Evolutionary conservation across 208 protist genomes (phyloP), one percentile per base, ranked within the genome.

Genomic region (Leishmania guyanensis): DNA sequence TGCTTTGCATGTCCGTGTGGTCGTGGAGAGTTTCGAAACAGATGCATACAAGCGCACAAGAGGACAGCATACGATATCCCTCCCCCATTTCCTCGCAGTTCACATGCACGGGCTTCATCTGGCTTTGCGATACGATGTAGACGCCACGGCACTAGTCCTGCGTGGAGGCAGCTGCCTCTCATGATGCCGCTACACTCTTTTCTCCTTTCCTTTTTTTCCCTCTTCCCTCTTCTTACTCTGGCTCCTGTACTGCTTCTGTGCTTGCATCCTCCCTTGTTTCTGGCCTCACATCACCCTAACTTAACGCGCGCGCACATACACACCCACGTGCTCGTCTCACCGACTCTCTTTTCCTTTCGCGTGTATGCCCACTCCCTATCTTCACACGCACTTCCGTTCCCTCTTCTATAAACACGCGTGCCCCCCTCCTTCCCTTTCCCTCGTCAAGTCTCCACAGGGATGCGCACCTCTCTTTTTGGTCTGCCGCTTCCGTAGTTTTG

Each of bases 401-500:
- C 20, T 53, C 33, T 26, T 53, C 69, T 26, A 73, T 53, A 46
- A 29, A 53, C 5, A 36, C 26, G n/a, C 69, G 3, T 6, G 16
- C 14, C n/a, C 60, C 60, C 22, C 69, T 73, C 36, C 8, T 39
- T n/a, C 29, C 29, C 29, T 43, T 12, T 20, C 6, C 22, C 26
- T 51, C 69, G 53, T 26, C 22, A 51, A 73, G 69, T 51, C 69
- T 73, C 46, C 46, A 53, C 33, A 73, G 69, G 10, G 17, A 20
- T 73, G 46, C 26, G 46, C 46, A 16, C 2, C 46, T 73, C 12
- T 75, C 80, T 3, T 73, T 83, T 9, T 48, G 77, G 86, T 43
- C 56, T 80, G 20, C 56, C 76, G 50, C 9, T 39, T 53, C 33
- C 65, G n/a, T 54, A 48, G 16, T 80, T 46, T 14, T 64, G 12